Evolutionary conservation across 768 basidiomycete genomes (phyloP).

Genomic region (Trametes sanguinea): DNA sequence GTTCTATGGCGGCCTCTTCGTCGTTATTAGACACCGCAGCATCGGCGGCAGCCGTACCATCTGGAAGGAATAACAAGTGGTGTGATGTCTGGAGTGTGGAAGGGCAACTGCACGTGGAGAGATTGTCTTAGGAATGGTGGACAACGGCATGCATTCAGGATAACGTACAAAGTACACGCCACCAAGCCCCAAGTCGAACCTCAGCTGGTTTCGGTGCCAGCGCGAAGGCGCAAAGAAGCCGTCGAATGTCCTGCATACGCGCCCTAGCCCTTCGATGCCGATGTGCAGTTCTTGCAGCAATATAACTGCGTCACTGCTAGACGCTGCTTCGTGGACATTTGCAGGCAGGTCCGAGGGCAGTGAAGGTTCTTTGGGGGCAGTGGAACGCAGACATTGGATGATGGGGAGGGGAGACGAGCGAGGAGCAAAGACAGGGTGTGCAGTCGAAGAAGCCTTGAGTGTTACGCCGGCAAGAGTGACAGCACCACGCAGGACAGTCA

Average conservation of each 20-base stretch:
- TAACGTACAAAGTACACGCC: constrained; percentile 51
- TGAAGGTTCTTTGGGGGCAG: constrained; percentile 9
- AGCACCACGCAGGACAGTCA: constrained; percentile 65
- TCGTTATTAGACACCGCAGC: neutral
- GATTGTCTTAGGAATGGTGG: constrained; percentile 23
- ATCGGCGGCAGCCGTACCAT: constrained; percentile 37
- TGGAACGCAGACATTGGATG: constrained; percentile 37
- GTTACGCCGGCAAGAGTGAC: constrained; percentile 59
- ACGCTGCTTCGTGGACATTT: constrained; percentile 17
- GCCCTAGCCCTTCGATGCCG: constrained; percentile 67
- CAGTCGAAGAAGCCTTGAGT: constrained; percentile 41
- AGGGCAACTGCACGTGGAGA: constrained; percentile 28
- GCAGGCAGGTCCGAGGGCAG: constrained; percentile 17
- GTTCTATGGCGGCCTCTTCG: neutral
- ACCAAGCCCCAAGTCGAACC: constrained; percentile 46
- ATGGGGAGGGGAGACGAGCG: constrained; percentile 75
- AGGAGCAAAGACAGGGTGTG: constrained; percentile 71
- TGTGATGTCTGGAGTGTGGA: constrained; percentile 33
- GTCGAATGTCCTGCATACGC: constrained; percentile 62
- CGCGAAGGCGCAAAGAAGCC: constrained; percentile 59
- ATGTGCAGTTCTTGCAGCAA: constrained; percentile 58
- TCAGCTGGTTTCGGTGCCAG: constrained; percentile 38
- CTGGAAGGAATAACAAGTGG: constrained; percentile 40
- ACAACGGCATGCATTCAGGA: neutral
- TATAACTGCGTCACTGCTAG: constrained; percentile 43